These are phyloP conservation scores for Digitaria exilis DNA, from an alignment of 202 grass and related monocot genomes.

Conservation along the genomic window DNA sequence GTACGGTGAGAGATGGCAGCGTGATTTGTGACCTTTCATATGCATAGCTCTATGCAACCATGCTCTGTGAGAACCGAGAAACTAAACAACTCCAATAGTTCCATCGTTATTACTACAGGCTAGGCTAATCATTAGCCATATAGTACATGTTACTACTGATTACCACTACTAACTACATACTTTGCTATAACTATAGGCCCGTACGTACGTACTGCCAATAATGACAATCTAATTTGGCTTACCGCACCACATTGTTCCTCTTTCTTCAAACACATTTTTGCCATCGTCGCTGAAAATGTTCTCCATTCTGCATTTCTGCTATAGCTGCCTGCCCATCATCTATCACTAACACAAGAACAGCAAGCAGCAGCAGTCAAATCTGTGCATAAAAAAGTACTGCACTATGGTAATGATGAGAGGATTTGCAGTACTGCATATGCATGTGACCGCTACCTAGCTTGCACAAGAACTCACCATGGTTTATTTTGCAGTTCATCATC, in stretches of 20 bases:
- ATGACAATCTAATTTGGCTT: no score
- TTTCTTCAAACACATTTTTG: no score
- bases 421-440: neutral
- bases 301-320: neutral
- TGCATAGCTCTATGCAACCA: neutral
- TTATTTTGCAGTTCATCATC: slow-evolving; percentile 8
- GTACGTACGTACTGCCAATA: no score
- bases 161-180: no score
- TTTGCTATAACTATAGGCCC: no score
- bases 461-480: neutral
- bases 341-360: slow-evolving; percentile 2
- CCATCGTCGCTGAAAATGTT: slow-evolving; percentile 17
- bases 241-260: no score
- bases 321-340: neutral
- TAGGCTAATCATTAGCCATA: no score
- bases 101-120: neutral
- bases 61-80: neutral
- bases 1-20: neutral
- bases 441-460: slow-evolving; percentile 6
- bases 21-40: neutral
- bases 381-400: neutral
- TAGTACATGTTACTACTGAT: no score
- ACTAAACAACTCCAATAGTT: neutral
- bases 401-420: neutral
- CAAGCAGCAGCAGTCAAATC: slow-evolving; percentile 28